Evolutionary conservation across 768 basidiomycete genomes (phyloP), one percentile per base, ranked within the genome.

Genomic region (Leccinum pellstonianum): DNA sequence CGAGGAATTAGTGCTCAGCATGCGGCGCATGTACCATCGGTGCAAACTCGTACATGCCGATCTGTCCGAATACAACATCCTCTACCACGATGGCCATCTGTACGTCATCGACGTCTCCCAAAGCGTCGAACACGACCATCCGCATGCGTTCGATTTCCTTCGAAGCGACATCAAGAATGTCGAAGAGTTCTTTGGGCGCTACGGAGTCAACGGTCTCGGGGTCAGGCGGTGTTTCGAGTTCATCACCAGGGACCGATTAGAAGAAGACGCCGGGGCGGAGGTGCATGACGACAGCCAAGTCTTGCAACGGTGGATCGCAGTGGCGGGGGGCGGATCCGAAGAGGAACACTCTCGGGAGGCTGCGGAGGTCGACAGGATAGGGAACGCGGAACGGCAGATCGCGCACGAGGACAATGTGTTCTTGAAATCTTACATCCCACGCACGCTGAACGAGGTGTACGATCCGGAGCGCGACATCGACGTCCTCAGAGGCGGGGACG

Each of bases 91-190:
- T 52, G 80, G 76, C 1, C 92, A 93, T 68, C 81, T 97, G 17
- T 94, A 85, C 75, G 88, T 98, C 66, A 98, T 99, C 76, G 97
- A 99, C 73, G 97, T 99, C 59, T 97, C 95, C 1, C 97, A 99
- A 72, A 95, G 93, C 63, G 95, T 99, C 37, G 97, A 99, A 68
- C 95, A 98, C 70, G 96, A 98, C 73, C 97, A 99, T 67, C 97
- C 96, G 0, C 81, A 89, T 29, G 93, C 97, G 0, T 98, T 95
- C 71, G 96, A 99, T 74, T 99, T 99, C 76, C 81, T 99, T 38
- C 87, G 95, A 27, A 86, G 82, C 49, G 97, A 99, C 73, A 83
- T 99, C 53, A 87, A 86, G 66, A 98, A 99, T 71, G 80, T 95
- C 47, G 94, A 97, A 60, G 95, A 95, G 37, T 99, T 91, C 74